These are phyloP conservation scores for Mariannaea elegans DNA, from an alignment of 2,329 filamentous ascomycete genomes.

Conservation along the genomic window DNA sequence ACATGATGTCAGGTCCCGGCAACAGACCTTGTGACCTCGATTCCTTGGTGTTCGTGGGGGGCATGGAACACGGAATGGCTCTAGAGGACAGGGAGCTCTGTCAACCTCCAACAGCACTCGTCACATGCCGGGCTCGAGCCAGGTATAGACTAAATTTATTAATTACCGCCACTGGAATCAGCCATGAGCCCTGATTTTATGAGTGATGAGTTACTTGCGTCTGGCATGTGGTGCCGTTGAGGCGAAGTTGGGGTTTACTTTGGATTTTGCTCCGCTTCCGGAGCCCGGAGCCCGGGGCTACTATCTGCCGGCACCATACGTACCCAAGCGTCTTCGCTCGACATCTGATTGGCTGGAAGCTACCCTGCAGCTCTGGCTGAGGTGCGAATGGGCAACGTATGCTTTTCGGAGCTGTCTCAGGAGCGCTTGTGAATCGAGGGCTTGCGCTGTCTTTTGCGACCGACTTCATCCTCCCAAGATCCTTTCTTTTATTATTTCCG, in stretches of 20 bases:
- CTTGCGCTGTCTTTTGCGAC: conserved; percentile 27
- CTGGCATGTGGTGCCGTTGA: not conserved
- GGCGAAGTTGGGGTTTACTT: not conserved
- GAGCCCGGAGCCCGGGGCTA: conserved; percentile 31
- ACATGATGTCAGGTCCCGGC: conserved; percentile 41
- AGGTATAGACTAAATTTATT: not conserved
- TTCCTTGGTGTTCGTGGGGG: conserved; percentile 32
- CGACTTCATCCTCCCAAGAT: conserved; percentile 21
- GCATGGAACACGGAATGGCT: conserved; percentile 17
- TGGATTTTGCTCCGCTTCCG: not conserved
- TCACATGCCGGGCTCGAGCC: not conserved
- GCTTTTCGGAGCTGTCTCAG: conserved; percentile 45
- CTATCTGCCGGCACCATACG: conserved; percentile 29
- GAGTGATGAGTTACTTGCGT: not conserved
- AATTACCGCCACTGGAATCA: conserved; percentile 1
- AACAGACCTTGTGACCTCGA: conserved; percentile 34
- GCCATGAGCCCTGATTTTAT: not conserved
- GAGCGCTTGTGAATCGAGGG: conserved; percentile 36
- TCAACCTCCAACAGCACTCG: conserved; percentile 11
- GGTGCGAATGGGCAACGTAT: conserved; percentile 48
- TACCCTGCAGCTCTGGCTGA: conserved; percentile 41
- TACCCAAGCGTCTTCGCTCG: conserved; percentile 5
- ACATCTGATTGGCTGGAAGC: conserved; percentile 40
- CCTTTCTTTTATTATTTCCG: conserved; percentile 27
- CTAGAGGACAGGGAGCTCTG: conserved; percentile 24